These are phyloP conservation scores for Mayamaea pseudoterrestris DNA, from an alignment of 108 stramenopile genomes.

Conservation along the genomic window DNA sequence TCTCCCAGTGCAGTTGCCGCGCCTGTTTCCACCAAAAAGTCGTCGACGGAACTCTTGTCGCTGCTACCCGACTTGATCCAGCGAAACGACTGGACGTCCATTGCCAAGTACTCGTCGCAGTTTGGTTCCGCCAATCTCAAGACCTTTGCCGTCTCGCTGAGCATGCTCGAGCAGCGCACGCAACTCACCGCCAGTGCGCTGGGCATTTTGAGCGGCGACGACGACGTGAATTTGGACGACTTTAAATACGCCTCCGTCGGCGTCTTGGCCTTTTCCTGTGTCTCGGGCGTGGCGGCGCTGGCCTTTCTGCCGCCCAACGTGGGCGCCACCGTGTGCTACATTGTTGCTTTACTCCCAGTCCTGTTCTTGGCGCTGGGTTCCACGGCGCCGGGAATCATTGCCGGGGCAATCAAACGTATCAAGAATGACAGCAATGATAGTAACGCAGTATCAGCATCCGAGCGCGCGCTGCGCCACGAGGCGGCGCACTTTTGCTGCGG, in stretches of 20 bases:
- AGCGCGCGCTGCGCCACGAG: constrained; percentile 70
- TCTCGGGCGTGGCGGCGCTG: constrained; percentile 38
- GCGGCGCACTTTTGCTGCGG: constrained; percentile 78
- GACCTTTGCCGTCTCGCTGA: constrained; percentile 53
- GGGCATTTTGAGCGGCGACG: constrained; percentile 30
- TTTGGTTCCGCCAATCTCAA: constrained; percentile 21
- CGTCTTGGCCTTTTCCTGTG: constrained; percentile 38
- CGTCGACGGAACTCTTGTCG: constrained; percentile 17
- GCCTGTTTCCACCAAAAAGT: constrained; percentile 6
- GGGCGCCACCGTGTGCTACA: constrained; percentile 66
- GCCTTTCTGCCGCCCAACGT: constrained; percentile 66
- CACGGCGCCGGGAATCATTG: constrained; percentile 60
- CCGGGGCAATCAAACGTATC: constrained; percentile 29
- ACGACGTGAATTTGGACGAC: constrained; percentile 71
- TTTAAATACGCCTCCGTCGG: constrained; percentile 67
- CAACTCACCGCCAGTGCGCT: constrained; percentile 39
- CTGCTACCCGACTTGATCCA: constrained; percentile 27
- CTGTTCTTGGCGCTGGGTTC: constrained; percentile 63
- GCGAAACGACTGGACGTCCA: neutral
- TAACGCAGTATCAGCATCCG: constrained; percentile 14
- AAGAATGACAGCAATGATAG: constrained; percentile 28
- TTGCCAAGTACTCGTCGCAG: constrained; percentile 1
- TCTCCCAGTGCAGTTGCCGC: constrained; percentile 4
- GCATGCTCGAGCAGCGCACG: constrained; percentile 41
- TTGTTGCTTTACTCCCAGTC: constrained; percentile 74